These are phyloP conservation scores for Dactylonectria macrodidyma DNA, from an alignment of 2,329 filamentous ascomycete genomes.

Conservation along the genomic window DNA sequence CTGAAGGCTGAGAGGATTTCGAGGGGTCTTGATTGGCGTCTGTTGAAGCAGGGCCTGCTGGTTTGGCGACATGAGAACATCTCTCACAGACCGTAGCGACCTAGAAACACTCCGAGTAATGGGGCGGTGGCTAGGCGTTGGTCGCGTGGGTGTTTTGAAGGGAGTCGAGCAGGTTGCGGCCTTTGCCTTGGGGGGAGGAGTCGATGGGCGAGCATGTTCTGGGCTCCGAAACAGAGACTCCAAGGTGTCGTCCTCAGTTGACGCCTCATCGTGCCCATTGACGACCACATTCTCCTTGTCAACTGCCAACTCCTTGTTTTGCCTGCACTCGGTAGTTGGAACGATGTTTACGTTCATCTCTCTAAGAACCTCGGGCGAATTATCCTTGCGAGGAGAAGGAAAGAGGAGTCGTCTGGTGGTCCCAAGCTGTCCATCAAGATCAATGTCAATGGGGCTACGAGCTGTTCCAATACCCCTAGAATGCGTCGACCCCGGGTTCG, in stretches of 20 bases:
- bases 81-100: constrained; percentile 65
- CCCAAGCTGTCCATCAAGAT: constrained; percentile 64
- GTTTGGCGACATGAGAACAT: constrained; percentile 59
- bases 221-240: constrained; percentile 78
- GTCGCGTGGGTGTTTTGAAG: constrained; percentile 76
- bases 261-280: constrained; percentile 51
- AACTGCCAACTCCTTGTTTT: constrained; percentile 51
- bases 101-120: constrained; percentile 73
- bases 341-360: constrained; percentile 70
- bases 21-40: constrained; percentile 65
- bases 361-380: constrained; percentile 72
- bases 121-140: constrained; percentile 72
- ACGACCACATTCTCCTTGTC: constrained; percentile 67
- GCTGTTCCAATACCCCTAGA: constrained; percentile 70
- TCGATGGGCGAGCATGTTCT: constrained; percentile 62
- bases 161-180: constrained; percentile 55
- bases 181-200: constrained; percentile 65
- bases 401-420: constrained; percentile 81
- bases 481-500: constrained; percentile 62
- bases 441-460: constrained; percentile 69
- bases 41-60: constrained; percentile 59
- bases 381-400: constrained; percentile 80
- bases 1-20: constrained; percentile 43
- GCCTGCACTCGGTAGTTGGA: constrained; percentile 58
- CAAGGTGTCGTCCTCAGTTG: constrained; percentile 65